Evolutionary conservation across 208 protist genomes (phyloP).

Genomic region (Acanthamoeba healyi): DNA sequence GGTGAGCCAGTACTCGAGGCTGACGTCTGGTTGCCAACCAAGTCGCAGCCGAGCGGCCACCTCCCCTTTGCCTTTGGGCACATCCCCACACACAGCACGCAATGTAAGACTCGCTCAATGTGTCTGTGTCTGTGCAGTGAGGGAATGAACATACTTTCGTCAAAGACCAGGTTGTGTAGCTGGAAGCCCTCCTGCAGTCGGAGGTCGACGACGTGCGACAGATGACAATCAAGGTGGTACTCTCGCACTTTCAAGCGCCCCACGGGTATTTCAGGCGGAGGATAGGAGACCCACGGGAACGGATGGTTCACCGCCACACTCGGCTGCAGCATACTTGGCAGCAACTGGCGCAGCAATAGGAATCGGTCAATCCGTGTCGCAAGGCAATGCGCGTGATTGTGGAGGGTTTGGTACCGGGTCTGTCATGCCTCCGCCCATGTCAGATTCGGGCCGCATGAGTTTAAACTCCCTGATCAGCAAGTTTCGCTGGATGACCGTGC

Average conservation of each 20-base stretch:
- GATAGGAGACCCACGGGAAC: constrained; percentile 46
- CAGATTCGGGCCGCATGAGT: constrained; percentile 12
- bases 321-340: constrained; percentile 21
- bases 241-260: constrained; percentile 50
- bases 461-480: constrained; percentile 48
- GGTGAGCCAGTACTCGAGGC: constrained; percentile 40
- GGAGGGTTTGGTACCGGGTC: not conserved
- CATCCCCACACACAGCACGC: too few species aligned
- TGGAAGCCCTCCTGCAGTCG: constrained; percentile 70
- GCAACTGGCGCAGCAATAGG: not conserved
- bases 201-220: constrained; percentile 64
- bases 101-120: too few species aligned
- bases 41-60: constrained; percentile 31
- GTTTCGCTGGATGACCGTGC: constrained; percentile 15
- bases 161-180: constrained; percentile 50
- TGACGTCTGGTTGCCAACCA: constrained; percentile 49
- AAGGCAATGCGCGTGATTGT: not conserved
- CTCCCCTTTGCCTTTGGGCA: not conserved
- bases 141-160: not conserved
- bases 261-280: constrained; percentile 34
- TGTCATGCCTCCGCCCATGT: not conserved
- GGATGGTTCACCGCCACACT: constrained; percentile 56
- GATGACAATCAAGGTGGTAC: constrained; percentile 65
- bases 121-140: not conserved
- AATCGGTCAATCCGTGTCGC: not conserved